phyloP scores from a whole-genome alignment of 371 early-diverging fungal species.

The Entomophthora muscae region DNA sequence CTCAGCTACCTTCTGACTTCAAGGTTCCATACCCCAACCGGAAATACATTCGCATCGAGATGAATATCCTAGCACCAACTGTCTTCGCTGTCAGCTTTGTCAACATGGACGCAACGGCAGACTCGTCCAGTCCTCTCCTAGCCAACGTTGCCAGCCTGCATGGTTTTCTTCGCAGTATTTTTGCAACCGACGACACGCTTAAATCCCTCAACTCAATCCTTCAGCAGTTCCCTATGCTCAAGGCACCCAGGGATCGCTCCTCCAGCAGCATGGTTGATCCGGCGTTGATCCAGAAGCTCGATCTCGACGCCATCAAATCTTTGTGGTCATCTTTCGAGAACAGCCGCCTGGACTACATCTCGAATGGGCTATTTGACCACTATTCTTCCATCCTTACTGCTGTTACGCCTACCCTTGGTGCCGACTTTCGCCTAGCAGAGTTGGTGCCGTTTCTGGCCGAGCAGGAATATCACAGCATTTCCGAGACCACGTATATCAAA shows the following conservation, averaged over 20 bases:
- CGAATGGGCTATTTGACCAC: conserved; percentile 10
- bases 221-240: conserved; percentile 7
- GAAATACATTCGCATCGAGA: conserved; percentile 28
- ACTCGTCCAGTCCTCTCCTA: conserved; percentile 27
- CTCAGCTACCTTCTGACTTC: conserved; percentile 14
- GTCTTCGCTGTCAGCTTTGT: conserved; percentile 35
- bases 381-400: neutral
- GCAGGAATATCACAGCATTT: neutral
- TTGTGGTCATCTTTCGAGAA: conserved; percentile 12
- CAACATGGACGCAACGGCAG: conserved; percentile 22
- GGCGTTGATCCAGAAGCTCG: neutral
- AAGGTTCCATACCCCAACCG: conserved; percentile 10
- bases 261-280: neutral
- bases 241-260: conserved; percentile 9
- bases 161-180: conserved; percentile 34
- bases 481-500: conserved; percentile 16
- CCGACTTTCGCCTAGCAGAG: neutral
- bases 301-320: conserved; percentile 8
- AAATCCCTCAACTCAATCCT: conserved; percentile 12
- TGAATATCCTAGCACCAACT: conserved; percentile 39
- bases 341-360: neutral
- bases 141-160: conserved; percentile 47
- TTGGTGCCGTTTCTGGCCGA: neutral
- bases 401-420: neutral
- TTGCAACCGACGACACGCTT: conserved; percentile 47